Conservation (phyloP, 495 filamentous ascomycete genomes). For the Evernia prunastri region DNA sequence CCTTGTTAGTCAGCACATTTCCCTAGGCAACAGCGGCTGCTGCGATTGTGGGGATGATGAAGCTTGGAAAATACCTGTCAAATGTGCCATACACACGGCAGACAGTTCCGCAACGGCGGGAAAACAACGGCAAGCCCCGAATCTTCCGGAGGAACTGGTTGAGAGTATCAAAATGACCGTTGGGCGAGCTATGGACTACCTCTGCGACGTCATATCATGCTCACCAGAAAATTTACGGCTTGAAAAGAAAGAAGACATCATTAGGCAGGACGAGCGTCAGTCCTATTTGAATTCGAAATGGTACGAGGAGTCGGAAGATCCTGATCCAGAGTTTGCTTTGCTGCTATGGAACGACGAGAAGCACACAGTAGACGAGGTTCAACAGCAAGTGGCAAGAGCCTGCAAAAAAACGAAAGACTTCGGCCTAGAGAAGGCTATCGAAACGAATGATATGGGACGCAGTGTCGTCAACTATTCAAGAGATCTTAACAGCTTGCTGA, state of each 20-base stretch:
- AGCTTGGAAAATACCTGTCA: constrained; percentile 81
- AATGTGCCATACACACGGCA: constrained; percentile 87
- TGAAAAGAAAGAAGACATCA: constrained; percentile 70
- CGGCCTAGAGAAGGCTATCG: constrained; percentile 68
- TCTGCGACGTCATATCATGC: constrained; percentile 95
- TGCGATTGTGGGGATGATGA: constrained; percentile 96
- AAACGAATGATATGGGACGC: constrained; percentile 80
- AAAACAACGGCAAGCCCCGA: constrained; percentile 53
- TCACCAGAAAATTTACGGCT: constrained; percentile 91
- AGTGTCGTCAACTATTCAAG: constrained; percentile 71
- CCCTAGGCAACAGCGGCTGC: constrained; percentile 85
- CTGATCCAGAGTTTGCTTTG: constrained; percentile 71
- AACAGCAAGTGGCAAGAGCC: constrained; percentile 80
- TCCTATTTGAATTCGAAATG: constrained; percentile 71
- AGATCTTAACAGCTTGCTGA: constrained; percentile 64
- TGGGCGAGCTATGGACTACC: constrained; percentile 77
- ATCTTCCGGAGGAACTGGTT: constrained; percentile 65
- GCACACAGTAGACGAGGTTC: constrained; percentile 88
- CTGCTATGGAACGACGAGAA: constrained; percentile 98
- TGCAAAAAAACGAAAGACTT: constrained; percentile 66
- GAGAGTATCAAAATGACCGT: constrained; percentile 76
- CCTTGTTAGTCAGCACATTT: constrained; percentile 77
- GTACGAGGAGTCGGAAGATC: constrained; percentile 54
- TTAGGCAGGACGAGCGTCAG: constrained; percentile 70
- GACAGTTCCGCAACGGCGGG: constrained; percentile 48